phyloP scores from a whole-genome alignment of 2,329 filamentous ascomycete species.

The Colletotrichum sublineola region DNA sequence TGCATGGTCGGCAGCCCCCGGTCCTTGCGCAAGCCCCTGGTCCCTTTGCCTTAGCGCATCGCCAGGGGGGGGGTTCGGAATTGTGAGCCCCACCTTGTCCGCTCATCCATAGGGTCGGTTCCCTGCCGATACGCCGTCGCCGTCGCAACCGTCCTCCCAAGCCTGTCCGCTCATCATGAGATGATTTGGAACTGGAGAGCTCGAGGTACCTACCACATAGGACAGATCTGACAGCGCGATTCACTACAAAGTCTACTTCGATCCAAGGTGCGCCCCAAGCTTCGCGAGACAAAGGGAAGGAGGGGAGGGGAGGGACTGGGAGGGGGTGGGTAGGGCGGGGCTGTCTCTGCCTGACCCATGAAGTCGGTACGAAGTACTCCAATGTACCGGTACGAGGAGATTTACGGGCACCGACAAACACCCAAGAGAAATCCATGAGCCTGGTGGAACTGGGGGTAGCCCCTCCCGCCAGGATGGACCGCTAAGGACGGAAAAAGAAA shows the following conservation, averaged over 20 bases:
- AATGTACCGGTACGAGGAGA: conserved; percentile 24
- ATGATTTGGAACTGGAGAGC: conserved; percentile 17
- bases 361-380: conserved; percentile 37
- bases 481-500: conserved; percentile 44
- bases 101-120: conserved; percentile 2
- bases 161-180: conserved; percentile 16
- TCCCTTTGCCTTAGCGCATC: conserved; percentile 31
- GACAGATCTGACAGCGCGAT: conserved; percentile 9
- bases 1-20: conserved; percentile 40
- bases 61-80: conserved; percentile 9
- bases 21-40: conserved; percentile 38
- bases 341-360: conserved; percentile 42
- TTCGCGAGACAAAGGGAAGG: conserved; percentile 32
- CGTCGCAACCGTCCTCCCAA: conserved; percentile 20
- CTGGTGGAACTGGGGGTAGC: conserved; percentile 37
- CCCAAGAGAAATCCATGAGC: conserved; percentile 36
- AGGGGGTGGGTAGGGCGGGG: conserved; percentile 13
- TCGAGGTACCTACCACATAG: conserved; percentile 2
- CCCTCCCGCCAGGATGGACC: conserved; percentile 43
- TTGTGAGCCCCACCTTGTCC: conserved; percentile 2
- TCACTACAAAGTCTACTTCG: conserved; percentile 6
- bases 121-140: conserved; percentile 8
- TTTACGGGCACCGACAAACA: conserved; percentile 20
- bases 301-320: too few species aligned
- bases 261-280: conserved; percentile 13